Conservation (phyloP, 169 alveolate genomes). For the Eimeria necatrix region DNA sequence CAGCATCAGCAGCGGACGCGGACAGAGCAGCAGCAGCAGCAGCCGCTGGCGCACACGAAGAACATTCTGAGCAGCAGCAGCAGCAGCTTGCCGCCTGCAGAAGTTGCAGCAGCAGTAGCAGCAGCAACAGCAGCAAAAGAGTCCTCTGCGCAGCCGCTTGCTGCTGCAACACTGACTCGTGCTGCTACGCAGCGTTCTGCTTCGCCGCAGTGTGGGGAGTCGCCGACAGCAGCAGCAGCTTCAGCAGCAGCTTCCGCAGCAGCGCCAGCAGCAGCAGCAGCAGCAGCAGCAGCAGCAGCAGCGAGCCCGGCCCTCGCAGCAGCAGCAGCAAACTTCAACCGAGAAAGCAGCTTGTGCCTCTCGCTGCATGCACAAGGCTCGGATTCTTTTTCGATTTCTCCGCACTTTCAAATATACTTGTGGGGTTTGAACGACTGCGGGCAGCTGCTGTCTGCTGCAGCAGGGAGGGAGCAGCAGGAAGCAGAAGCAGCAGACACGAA, state of each 20-base stretch:
- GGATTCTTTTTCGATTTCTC: not conserved
- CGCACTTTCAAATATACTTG: slow-evolving; percentile 11
- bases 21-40: slow-evolving; percentile 21
- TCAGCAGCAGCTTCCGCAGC: too few relatives aligned
- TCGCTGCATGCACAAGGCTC: not conserved
- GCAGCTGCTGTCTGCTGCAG: slow-evolving; percentile 21
- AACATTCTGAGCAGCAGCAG: not conserved
- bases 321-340: not conserved
- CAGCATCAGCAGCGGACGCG: slow-evolving; percentile 10
- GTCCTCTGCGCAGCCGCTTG: not conserved
- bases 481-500: not conserved
- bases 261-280: too few relatives aligned
- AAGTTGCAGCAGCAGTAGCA: not conserved
- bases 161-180: not conserved
- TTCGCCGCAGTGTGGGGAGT: too few relatives aligned
- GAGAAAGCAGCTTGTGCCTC: too few relatives aligned
- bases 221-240: too few relatives aligned
- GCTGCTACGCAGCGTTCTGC: not conserved
- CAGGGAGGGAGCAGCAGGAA: not conserved
- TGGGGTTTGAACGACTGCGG: slow-evolving; percentile 71
- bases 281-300: not conserved
- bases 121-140: not conserved
- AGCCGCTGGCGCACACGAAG: not conserved
- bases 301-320: not conserved
- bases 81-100: not conserved